Base-by-base conservation (phyloP, 805 yeast genomes). In the Saccharomycodes ludwigii region DNA sequence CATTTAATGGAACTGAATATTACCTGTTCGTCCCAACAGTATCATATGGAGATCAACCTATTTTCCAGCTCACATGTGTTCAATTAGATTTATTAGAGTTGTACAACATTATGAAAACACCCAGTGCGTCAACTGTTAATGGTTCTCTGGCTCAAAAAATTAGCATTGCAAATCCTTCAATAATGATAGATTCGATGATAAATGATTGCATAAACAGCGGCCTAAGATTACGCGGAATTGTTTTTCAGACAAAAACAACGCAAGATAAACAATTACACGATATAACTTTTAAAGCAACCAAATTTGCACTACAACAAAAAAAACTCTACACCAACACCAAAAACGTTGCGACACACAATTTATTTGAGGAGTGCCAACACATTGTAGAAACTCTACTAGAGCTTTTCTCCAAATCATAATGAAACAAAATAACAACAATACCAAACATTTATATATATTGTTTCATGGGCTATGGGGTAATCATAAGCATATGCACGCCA, bases 391-490 rank as follows among this genome's bases (percentile, higher is more conserved):
- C 54, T 2, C 31, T 58, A 13, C 44, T 58, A 22, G 50, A 46
- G 28, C 36, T 60, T 11, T 55, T 58, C 28, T 48, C 56, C 7
- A 42, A 42, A 33, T 40, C 49, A 18, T 49, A 34, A 41, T 22
- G 27, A 8, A 19, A 10, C 17, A 8, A 18, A 19, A 8, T 18
- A 24, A 18, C 4, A 18, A 24, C 12, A 15, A 7, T 6, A 31
- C 35, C 4, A 45, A 50, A 30, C 94, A 83, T 52, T 59, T 83
- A 29, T 71, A 81, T 35, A 75, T 82, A 3, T 54, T 82, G 15
- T 69, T 78, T 21, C 94, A 83, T 56, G 95, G 94, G 61, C 52
- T 79, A 20, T 75, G 82, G 73, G 88, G 88, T 3, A 68, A 73
- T 24, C 69, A 77, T 13, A 51, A 57, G 15, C 83, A 79, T 44